These are phyloP conservation scores for Aureobasidium sp. DNA, from an alignment of 2,329 filamentous ascomycete genomes.

Conservation along the genomic window DNA sequence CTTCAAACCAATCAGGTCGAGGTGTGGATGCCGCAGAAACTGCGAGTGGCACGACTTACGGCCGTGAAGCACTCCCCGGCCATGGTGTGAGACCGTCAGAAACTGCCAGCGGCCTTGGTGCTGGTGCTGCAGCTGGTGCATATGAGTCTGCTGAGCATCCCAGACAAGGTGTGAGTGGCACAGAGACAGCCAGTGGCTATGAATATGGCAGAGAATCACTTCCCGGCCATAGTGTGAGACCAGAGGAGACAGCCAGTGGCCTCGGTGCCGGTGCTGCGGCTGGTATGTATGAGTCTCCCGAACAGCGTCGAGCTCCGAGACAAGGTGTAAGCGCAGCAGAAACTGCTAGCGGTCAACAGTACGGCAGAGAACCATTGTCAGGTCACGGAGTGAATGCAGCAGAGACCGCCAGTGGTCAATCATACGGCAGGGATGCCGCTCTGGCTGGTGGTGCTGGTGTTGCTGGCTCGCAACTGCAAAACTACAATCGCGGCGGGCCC, in stretches of 20 bases:
- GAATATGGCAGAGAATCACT: constrained; percentile 23
- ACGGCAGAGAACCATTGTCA: constrained; percentile 22
- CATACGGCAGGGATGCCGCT: neutral
- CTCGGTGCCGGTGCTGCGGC: too few species aligned
- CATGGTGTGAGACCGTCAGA: neutral
- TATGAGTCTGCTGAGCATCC: constrained; percentile 16
- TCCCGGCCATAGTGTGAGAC: neutral
- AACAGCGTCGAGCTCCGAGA: neutral
- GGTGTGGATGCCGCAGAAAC: too few species aligned
- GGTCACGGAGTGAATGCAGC: neutral
- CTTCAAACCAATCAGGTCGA: neutral
- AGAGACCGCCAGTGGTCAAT: neutral
- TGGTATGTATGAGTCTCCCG: neutral
- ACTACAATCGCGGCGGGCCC: neutral
- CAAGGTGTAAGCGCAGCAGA: neutral
- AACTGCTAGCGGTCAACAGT: constrained; percentile 15
- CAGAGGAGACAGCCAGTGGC: neutral
- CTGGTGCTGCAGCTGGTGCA: constrained; percentile 13
- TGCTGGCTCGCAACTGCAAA: constrained; percentile 19
- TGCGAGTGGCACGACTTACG: too few species aligned
- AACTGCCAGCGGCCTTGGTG: neutral
- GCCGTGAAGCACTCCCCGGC: neutral
- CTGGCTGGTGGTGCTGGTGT: too few species aligned
- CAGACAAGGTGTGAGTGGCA: neutral
- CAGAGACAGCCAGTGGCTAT: neutral